Evolutionary conservation across 176 grass and related monocot genomes (phyloP), one percentile per base, ranked within the genome.

Genomic region (Oryza glaberrima): DNA sequence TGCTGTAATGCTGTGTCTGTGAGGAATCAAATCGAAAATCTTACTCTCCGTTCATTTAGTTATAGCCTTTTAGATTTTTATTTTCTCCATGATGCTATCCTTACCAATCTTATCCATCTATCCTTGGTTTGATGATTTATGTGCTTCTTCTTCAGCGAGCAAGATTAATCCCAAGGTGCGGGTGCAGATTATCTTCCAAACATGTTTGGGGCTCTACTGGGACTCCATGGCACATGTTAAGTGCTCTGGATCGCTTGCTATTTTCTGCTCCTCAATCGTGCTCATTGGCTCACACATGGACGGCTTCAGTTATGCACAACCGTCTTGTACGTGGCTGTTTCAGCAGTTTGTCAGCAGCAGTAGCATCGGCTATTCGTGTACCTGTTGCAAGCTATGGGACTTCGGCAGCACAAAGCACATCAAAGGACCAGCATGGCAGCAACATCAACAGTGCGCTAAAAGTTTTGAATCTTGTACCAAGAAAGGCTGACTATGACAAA

Each of bases 381-480:
- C 15, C 26, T 9, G 9, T 66, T 23, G 43, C 32, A 65, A 52
- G 71, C 52, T 67, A 85, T 11, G 44, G 66, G 6, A 82, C 72
- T 45, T 64, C 43, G 14, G 48, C 82, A 11, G 32, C 9, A 19
- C 73, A 40, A 4, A 48, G 54, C 40, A 41, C 46, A 69, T 32
- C 67, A 4, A 65, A 12, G 6, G 38, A 85, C 30, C 69, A 82
- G 34, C 23, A 34, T 32, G 60, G 32, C 73, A 77, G 19, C 9
- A 41, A 56, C n/a, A 17, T 85, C 63, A 38, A 66, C 19, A n/a
- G 43, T 40, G 83, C 83, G 63, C 64, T 86, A 60, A 78, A 45
- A 46, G 19, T 90, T 67, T 77, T 86, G 54, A 73, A 86, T 34
- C 88, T 90, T 6, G 45, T 82, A 71, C 83, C 83, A 58, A 10